These are phyloP conservation scores for Xylaria sp. DNA, from an alignment of 2,329 filamentous ascomycete genomes.

Conservation along the genomic window DNA sequence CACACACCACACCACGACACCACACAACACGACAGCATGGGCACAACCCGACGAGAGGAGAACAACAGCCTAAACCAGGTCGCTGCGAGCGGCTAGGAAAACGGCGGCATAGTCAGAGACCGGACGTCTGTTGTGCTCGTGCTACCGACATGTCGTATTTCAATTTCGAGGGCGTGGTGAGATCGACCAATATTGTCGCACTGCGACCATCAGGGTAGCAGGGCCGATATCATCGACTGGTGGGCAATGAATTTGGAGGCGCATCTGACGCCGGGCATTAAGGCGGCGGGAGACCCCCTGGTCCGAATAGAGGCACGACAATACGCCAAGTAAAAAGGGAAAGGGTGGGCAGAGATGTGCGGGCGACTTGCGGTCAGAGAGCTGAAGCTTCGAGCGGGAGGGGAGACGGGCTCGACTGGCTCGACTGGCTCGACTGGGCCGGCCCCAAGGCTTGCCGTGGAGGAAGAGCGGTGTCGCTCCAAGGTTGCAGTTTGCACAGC, in stretches of 20 bases:
- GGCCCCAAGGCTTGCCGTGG: slow-evolving; percentile 25
- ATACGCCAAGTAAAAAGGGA: slow-evolving; percentile 21
- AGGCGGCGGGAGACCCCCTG: slow-evolving; percentile 27
- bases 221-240: slow-evolving; percentile 31
- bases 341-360: slow-evolving; percentile 24
- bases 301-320: slow-evolving; percentile 20
- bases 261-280: slow-evolving; percentile 18
- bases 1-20: slow-evolving; percentile 9
- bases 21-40: slow-evolving; percentile 26
- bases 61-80: slow-evolving; percentile 34
- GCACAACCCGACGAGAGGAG: slow-evolving; percentile 12
- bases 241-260: slow-evolving; percentile 27
- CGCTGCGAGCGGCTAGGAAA: slow-evolving; percentile 9
- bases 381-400: slow-evolving; percentile 23
- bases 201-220: slow-evolving; percentile 25
- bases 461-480: slow-evolving; percentile 36
- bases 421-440: slow-evolving; percentile 11
- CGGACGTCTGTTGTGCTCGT: slow-evolving; percentile 5
- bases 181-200: slow-evolving; percentile 21
- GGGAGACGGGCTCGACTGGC: background rate
- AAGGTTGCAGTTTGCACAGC: slow-evolving; percentile 34
- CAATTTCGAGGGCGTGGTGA: slow-evolving; percentile 33
- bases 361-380: slow-evolving; percentile 33
- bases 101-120: slow-evolving; percentile 17
- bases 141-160: slow-evolving; percentile 25